Evolutionary conservation across 352 stramenopile genomes (phyloP), one percentile per base, ranked within the genome.

Genomic region (Globisporangium spinosum): DNA sequence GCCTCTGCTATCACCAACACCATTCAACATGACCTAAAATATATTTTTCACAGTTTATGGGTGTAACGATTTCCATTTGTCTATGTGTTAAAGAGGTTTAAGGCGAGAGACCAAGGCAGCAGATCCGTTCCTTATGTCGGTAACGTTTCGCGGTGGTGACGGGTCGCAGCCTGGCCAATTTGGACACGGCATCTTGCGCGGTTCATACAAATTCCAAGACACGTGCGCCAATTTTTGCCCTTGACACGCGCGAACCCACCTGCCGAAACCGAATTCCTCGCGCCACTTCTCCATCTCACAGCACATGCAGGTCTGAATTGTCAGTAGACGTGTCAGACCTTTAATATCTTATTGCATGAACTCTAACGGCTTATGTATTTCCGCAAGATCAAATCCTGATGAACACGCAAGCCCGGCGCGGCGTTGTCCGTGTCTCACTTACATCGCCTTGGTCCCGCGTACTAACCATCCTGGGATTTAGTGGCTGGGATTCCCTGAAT

Each of bases 391-490:
- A 65, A 65, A 65, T 65, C 59, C 25, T 65, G 12, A 22, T 49
- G 40, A 65, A 65, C 59, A 65, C 59, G 59, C 40, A 65, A 65
- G 59, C n/a, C 12, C 9, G 59, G 59, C 40, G 27, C 22, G 22
- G 22, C 58, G 38, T 25, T 67, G 32, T 58, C 61, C 29, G 23
- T 67, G 32, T 54, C 62, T 55, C 49, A 35, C 38, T 61, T 20
- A 25, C 20, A 13, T 23, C 20, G 34, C 38, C 22, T 5, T 23
- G 57, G 34, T 77, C 75, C 71, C 75, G 75, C 71, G 57, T 72
- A 82, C 75, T 77, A 74, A 35, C 32, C 0, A 23, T 34, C 32
- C 45, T 32, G 13, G 72, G 63, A 56, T 70, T 59, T 2, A 20
- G 2, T 58, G 12, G 1, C 58, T 29, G 72, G 74, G 69, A 66